Conservation (phyloP, 1,284 basidiomycete genomes). For the Fistulina hepatica region DNA sequence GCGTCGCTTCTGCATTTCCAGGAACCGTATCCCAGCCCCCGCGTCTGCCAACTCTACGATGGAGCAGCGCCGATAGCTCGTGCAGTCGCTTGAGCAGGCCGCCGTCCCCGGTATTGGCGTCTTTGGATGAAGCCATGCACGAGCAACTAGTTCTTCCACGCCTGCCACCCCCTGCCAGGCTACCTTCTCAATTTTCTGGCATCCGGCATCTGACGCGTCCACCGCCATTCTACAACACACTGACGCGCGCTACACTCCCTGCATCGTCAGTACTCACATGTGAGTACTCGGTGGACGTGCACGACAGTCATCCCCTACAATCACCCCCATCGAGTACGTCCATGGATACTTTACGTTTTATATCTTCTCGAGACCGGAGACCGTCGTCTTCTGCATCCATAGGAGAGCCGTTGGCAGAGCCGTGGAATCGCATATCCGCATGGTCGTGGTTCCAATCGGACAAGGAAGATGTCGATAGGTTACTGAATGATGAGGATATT, state of each 20-base stretch:
- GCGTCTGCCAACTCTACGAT: too few relatives aligned
- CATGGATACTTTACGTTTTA: conserved; percentile 50
- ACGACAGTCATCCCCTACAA: conserved; percentile 20
- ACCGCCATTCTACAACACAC: conserved; percentile 48
- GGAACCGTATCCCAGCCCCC: too few relatives aligned
- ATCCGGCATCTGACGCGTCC: conserved; percentile 29
- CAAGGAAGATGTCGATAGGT: conserved; percentile 36
- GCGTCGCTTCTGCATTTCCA: too few relatives aligned
- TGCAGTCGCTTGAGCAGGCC: too few relatives aligned
- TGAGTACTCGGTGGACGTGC: conserved; percentile 19
- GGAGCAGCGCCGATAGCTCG: too few relatives aligned
- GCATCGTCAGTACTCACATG: conserved; percentile 43
- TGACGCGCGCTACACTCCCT: conserved; percentile 54
- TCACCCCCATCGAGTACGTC: conserved; percentile 38
- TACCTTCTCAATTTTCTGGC: conserved; percentile 29
- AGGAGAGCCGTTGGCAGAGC: conserved; percentile 9
- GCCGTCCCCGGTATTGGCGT: conserved; percentile 21
- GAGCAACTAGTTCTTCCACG: conserved; percentile 29
- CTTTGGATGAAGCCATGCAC: conserved; percentile 31
- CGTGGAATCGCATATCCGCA: conserved; percentile 17
- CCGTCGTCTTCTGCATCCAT: conserved; percentile 22
- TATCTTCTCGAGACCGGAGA: conserved; percentile 32
- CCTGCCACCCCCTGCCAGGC: conserved; percentile 29
- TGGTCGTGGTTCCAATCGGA: conserved; percentile 47
- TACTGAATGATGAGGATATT: conserved; percentile 52